These are phyloP conservation scores for Lipomyces yamanashiensis DNA, from an alignment of 805 yeast species.

Conservation along the genomic window DNA sequence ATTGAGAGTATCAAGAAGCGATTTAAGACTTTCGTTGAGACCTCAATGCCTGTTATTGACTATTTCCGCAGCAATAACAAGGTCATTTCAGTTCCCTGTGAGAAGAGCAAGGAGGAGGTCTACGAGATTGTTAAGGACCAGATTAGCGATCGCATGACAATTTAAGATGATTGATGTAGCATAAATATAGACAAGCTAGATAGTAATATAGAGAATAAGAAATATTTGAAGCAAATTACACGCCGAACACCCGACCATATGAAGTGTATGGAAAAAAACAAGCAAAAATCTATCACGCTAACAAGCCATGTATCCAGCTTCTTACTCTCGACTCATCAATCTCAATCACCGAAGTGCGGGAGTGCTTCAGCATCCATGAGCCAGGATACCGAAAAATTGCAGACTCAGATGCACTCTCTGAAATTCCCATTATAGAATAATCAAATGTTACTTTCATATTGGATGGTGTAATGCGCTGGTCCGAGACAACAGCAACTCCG, in stretches of 20 bases:
- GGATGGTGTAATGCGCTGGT: not conserved
- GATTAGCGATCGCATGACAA: constrained; percentile 50
- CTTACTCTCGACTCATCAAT: not conserved
- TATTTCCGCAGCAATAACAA: constrained; percentile 59
- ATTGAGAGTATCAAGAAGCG: constrained; percentile 88
- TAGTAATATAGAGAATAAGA: not conserved
- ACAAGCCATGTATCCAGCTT: not conserved
- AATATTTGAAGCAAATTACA: not conserved
- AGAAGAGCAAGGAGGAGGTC: constrained; percentile 76
- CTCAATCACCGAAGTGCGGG: not conserved
- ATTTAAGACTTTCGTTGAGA: constrained; percentile 81
- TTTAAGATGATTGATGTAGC: not conserved
- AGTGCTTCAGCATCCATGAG: constrained; percentile 2
- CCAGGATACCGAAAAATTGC: constrained; percentile 5
- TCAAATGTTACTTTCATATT: constrained; percentile 4
- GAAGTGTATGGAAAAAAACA: not conserved
- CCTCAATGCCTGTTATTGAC: constrained; percentile 93
- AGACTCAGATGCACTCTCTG: not conserved
- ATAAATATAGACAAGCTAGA: not conserved
- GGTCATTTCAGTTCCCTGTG: constrained; percentile 79
- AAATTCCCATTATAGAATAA: constrained; percentile 2
- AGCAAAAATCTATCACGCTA: not conserved
- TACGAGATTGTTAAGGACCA: constrained; percentile 70
- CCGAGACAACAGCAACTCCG: not conserved
- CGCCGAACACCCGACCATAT: not conserved